Percentiles rank a stretch among this genome's conserved stretches.
These are phyloP conservation scores for Mimosa bimucronata DNA, from an alignment of 306 rosid species.

Conservation along the genomic window DNA sequence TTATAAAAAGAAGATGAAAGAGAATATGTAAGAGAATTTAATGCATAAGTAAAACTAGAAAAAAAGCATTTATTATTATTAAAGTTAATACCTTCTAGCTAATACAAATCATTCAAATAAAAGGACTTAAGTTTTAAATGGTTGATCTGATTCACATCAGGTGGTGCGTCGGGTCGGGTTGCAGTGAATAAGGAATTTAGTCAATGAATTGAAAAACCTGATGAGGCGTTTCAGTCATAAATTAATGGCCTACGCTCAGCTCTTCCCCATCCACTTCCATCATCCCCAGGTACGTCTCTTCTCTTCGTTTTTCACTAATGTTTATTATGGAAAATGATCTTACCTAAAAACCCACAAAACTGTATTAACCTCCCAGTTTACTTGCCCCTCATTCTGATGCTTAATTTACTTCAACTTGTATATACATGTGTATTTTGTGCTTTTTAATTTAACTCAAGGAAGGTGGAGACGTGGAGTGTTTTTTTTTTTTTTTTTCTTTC, in stretches of 20 bases:
- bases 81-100: too few species aligned
- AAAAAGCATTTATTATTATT: too few species aligned
- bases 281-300: constrained; percentile 30
- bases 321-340: not conserved
- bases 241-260: constrained; percentile 43
- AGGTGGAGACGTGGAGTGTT: too few species aligned
- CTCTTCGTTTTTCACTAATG: constrained; percentile 5
- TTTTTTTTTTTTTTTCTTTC: not conserved
- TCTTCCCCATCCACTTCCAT: constrained; percentile 16
- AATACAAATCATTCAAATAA: too few species aligned
- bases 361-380: not conserved
- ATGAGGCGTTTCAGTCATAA: not conserved
- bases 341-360: not conserved
- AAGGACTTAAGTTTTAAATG: too few species aligned
- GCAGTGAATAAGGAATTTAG: not conserved
- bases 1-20: too few species aligned
- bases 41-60: too few species aligned
- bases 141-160: not conserved
- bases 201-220: not conserved
- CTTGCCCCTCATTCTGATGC: not conserved
- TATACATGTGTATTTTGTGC: not conserved
- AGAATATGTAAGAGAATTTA: too few species aligned
- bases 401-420: not conserved
- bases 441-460: not conserved
- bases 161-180: not conserved